Conservation (phyloP, 1,284 basidiomycete genomes). For the Boletus smithii region DNA sequence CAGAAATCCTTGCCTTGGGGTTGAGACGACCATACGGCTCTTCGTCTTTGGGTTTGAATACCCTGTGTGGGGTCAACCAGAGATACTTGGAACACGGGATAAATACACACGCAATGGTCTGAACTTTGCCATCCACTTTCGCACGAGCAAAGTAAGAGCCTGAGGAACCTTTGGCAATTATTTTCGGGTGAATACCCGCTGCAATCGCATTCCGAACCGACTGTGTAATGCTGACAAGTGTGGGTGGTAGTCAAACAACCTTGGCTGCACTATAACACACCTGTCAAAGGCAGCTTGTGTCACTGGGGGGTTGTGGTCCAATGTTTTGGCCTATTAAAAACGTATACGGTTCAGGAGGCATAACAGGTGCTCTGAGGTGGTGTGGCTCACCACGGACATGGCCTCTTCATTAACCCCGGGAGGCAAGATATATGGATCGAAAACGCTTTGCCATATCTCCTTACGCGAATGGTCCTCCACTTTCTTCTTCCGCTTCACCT, state of each 20-base stretch:
- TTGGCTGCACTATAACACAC: constrained; percentile 41
- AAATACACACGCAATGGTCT: constrained; percentile 70
- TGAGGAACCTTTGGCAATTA: constrained; percentile 83
- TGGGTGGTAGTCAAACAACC: constrained; percentile 2
- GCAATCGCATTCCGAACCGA: constrained; percentile 67
- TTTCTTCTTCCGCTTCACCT: constrained; percentile 80
- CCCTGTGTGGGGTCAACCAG: constrained; percentile 40
- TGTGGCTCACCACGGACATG: constrained; percentile 18
- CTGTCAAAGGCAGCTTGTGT: constrained; percentile 64
- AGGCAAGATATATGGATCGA: constrained; percentile 49
- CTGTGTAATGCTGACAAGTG: constrained; percentile 50
- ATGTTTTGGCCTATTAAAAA: constrained; percentile 56
- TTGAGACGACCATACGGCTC: constrained; percentile 83
- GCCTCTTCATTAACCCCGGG: constrained; percentile 27
- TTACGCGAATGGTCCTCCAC: constrained; percentile 58
- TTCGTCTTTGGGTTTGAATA: constrained; percentile 90
- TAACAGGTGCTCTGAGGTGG: not conserved
- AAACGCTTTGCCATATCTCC: constrained; percentile 76
- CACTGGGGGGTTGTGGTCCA: constrained; percentile 76
- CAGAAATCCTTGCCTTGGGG: constrained; percentile 58
- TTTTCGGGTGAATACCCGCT: constrained; percentile 81
- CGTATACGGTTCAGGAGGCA: not conserved
- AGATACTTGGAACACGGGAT: not conserved
- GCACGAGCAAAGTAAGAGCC: constrained; percentile 85
- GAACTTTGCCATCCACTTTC: constrained; percentile 64